Conservation (phyloP, 1,284 basidiomycete species). For the Prillingera fragicola region DNA sequence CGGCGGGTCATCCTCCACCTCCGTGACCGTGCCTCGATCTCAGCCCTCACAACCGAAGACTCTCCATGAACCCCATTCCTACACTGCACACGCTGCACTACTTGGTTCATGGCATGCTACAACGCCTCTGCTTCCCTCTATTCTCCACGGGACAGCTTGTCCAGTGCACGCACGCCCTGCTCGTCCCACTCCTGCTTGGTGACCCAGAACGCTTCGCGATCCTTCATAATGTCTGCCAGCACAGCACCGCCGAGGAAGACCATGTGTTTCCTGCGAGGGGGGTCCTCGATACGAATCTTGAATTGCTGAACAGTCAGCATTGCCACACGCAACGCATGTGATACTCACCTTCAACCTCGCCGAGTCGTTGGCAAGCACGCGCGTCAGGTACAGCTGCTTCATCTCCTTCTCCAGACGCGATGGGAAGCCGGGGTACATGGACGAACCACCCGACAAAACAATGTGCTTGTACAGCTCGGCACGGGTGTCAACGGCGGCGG, state of each 20-base stretch:
- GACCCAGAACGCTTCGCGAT: constrained; percentile 90
- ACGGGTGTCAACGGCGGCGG: constrained; percentile 83
- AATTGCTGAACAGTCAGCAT: constrained; percentile 85
- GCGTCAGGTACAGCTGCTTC: constrained; percentile 94
- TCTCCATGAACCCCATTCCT: too few species aligned
- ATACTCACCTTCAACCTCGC: constrained; percentile 72
- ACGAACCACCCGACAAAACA: constrained; percentile 92
- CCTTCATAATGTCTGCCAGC: constrained; percentile 97
- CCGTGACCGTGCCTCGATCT: too few species aligned
- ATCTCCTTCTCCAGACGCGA: constrained; percentile 97
- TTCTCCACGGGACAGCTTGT: constrained; percentile 61
- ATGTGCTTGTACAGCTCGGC: constrained; percentile 95
- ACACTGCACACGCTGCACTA: too few species aligned
- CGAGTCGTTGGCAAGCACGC: constrained; percentile 80
- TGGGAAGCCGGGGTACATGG: constrained; percentile 98
- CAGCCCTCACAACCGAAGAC: too few species aligned
- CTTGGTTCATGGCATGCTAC: constrained; percentile 10
- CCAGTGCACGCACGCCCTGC: constrained; percentile 71
- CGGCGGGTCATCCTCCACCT: too few species aligned
- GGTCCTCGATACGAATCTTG: constrained; percentile 97
- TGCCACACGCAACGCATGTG: too few species aligned
- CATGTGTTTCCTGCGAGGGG: constrained; percentile 97
- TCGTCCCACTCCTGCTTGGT: constrained; percentile 89
- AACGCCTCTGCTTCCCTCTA: constrained; percentile 18
- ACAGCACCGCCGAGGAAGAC: constrained; percentile 97